Conservation (phyloP, 805 yeast species). For the Candida nitratophila region DNA sequence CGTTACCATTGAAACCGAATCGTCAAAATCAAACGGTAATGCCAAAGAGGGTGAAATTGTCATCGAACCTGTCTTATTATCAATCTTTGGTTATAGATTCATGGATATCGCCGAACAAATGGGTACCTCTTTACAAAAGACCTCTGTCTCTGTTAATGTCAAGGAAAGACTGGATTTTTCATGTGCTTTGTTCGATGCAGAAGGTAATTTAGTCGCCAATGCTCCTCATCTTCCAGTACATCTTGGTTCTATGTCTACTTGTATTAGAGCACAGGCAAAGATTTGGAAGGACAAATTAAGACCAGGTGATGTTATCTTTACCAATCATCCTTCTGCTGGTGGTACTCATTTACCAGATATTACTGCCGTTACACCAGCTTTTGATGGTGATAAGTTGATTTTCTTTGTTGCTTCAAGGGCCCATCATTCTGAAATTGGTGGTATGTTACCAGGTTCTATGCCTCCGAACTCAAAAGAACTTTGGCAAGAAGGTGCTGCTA, state of each 20-base stretch:
- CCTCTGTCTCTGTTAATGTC: constrained; percentile 76
- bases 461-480: constrained; percentile 84
- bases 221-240: constrained; percentile 90
- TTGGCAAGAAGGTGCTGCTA: constrained; percentile 89
- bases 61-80: constrained; percentile 64
- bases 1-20: constrained; percentile 20
- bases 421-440: constrained; percentile 96
- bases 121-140: constrained; percentile 75
- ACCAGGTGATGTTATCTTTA: constrained; percentile 70
- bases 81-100: constrained; percentile 76
- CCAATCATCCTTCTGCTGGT: constrained; percentile 80
- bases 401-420: constrained; percentile 93
- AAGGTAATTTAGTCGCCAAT: constrained; percentile 78
- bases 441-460: constrained; percentile 87
- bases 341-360: constrained; percentile 88
- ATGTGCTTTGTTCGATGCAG: constrained; percentile 72
- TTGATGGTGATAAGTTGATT: constrained; percentile 51
- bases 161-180: constrained; percentile 80
- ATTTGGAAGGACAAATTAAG: constrained; percentile 57
- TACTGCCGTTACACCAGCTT: constrained; percentile 88
- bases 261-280: constrained; percentile 58
- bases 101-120: constrained; percentile 90
- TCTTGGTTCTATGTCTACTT: constrained; percentile 79
- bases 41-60: constrained; percentile 3
- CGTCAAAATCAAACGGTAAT: neutral